Conservation (phyloP, 1,284 basidiomycete genomes). For the Stereum hirsutum region DNA sequence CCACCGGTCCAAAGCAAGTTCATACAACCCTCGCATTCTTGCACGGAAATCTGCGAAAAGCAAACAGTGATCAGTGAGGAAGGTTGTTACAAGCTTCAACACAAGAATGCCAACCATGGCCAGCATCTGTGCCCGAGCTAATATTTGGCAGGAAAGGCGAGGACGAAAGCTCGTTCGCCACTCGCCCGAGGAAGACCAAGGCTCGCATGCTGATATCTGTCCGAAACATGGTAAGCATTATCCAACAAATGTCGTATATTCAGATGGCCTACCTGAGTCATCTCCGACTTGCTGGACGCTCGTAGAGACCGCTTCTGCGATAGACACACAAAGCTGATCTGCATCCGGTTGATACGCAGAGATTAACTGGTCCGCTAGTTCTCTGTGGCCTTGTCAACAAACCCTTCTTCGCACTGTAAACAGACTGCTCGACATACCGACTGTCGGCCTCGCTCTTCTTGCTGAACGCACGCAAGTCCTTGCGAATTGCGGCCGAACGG, state of each 20-base stretch:
- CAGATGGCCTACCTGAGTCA: background rate
- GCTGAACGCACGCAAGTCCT: slow-evolving; percentile 44
- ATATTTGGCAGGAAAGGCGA: slow-evolving; percentile 35
- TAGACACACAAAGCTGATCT: slow-evolving; percentile 6
- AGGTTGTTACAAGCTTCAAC: too few relatives aligned
- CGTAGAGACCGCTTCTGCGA: slow-evolving; percentile 7
- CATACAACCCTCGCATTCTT: slow-evolving; percentile 27
- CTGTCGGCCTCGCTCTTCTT: slow-evolving; percentile 28
- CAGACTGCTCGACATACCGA: background rate
- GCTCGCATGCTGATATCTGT: slow-evolving; percentile 15
- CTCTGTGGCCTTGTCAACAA: slow-evolving; percentile 1
- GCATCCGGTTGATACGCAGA: slow-evolving; percentile 8
- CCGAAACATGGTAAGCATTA: slow-evolving; percentile 1
- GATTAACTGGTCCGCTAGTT: slow-evolving; percentile 6
- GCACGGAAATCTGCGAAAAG: slow-evolving; percentile 32
- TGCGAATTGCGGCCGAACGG: slow-evolving; percentile 42
- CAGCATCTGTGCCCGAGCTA: slow-evolving; percentile 27
- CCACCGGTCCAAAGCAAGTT: slow-evolving; percentile 41
- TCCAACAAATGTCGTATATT: background rate
- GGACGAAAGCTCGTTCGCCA: slow-evolving; percentile 31
- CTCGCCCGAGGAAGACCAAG: slow-evolving; percentile 31
- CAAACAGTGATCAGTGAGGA: background rate
- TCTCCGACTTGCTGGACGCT: slow-evolving; percentile 1
- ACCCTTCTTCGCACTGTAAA: background rate
- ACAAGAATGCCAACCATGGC: slow-evolving; percentile 24